Base-by-base conservation (phyloP, 1,284 basidiomycete genomes). In the Kalmanozyma brasiliensis region DNA sequence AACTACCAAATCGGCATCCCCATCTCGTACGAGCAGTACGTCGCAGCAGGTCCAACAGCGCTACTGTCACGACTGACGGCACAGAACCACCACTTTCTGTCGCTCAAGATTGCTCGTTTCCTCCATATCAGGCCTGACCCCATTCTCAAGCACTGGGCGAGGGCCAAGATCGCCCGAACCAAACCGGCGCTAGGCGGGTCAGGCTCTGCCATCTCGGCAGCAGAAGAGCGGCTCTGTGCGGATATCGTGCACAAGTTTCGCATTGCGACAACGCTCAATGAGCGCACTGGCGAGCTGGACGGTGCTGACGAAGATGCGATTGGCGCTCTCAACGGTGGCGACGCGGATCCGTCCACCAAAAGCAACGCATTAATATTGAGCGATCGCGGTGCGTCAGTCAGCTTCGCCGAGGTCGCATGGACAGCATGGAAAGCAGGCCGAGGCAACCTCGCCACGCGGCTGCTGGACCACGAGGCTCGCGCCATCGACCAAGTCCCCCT, bases 91-190 rank as follows among this genome's bases (percentile, higher is more conserved):
- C 94, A 98, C 80, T 87, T 97, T 1, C 88, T 97, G 29, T 93
- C 94, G 2, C 87, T 98, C 7, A 89, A 93, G n/a, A 90, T 98
- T 64, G 94, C 94, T 1, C 87, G 88, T 9, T 92, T 89, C 83
- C 87, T 98, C 14, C 87, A 87, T 7, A 85, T 97, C 20, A 90
- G 91, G 24, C 90, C 93, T 0, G 91, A 94, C 65, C 86, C 88
- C 0, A 93, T 98, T 0, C 85, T 98, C 40, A 92, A 91, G 74
- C 95, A 98, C 80, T 98, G 96, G 96, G 94, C 96, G 0, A 89
- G 89, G 60, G 91, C 92, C 7, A 95, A 96, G 83, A 94, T 98
- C 56, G 73, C 89, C 23, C 87, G 88, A 8, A 88, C 91, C 8
- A 87, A 88, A 69, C 42, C 73, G 8, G 23, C 55, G 30, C 14